These are phyloP conservation scores for Backusella liffmaniae DNA, from an alignment of 192 early-diverging fungal genomes.

Conservation along the genomic window DNA sequence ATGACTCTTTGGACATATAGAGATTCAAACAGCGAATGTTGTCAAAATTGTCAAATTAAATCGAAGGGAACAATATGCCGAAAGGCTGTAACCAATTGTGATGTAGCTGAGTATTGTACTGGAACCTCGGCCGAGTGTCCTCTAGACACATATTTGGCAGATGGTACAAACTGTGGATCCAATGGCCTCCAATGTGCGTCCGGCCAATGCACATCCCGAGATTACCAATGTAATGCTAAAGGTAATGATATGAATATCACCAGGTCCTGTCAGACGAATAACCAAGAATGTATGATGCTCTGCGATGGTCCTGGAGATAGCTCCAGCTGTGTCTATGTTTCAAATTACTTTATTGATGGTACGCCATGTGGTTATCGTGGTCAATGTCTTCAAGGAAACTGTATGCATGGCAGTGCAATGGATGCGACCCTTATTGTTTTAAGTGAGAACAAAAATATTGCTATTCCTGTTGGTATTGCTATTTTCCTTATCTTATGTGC, in stretches of 20 bases:
- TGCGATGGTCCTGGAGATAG: slow-evolving; percentile 55
- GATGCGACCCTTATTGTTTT: slow-evolving; percentile 14
- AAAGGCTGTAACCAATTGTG: slow-evolving; percentile 74
- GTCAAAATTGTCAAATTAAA: slow-evolving; percentile 63
- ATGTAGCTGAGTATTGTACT: slow-evolving; percentile 74
- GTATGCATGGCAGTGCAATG: background rate
- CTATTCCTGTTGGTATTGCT: slow-evolving; percentile 35
- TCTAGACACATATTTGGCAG: slow-evolving; percentile 55
- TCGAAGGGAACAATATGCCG: slow-evolving; percentile 66
- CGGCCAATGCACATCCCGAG: slow-evolving; percentile 71
- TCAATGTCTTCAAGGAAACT: slow-evolving; percentile 54
- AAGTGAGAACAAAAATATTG: slow-evolving; percentile 36
- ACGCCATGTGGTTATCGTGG: slow-evolving; percentile 68
- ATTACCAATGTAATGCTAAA: slow-evolving; percentile 64
- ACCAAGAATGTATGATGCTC: slow-evolving; percentile 60
- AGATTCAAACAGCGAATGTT: slow-evolving; percentile 84
- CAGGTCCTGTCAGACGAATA: slow-evolving; percentile 51
- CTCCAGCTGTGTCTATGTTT: slow-evolving; percentile 52
- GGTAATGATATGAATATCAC: slow-evolving; percentile 50
- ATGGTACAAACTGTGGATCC: slow-evolving; percentile 67
- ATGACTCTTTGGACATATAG: slow-evolving; percentile 20
- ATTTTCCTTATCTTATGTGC: slow-evolving; percentile 32
- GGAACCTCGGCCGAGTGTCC: slow-evolving; percentile 75
- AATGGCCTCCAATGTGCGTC: slow-evolving; percentile 58
- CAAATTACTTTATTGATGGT: slow-evolving; percentile 67